Percentiles rank a stretch among this genome's conserved stretches.
Evolutionary conservation across 1,139 yeast genomes (phyloP).

Genomic region (Taphrina pruni): DNA sequence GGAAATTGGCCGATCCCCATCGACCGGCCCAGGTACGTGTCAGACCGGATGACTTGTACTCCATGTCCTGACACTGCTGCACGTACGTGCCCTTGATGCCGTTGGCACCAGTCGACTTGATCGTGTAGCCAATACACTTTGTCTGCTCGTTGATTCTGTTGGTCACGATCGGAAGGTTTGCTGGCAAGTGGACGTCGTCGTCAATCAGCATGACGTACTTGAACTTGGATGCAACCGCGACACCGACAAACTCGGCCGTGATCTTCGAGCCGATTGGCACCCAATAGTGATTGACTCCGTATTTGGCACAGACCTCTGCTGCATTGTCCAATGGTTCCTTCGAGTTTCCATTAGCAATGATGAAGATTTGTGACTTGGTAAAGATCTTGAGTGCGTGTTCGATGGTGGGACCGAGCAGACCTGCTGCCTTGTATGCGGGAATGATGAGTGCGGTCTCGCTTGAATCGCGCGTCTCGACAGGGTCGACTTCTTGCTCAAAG

Average conservation of each 20-base stretch:
- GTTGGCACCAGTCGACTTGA: slow-evolving; percentile 33
- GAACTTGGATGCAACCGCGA: slow-evolving; percentile 22
- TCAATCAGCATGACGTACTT: slow-evolving; percentile 36
- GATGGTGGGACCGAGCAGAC: slow-evolving; percentile 20
- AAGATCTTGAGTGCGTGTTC: slow-evolving; percentile 31
- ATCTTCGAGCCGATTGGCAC: slow-evolving; percentile 32
- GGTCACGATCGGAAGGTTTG: slow-evolving; percentile 21
- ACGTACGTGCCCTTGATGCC: slow-evolving; percentile 28
- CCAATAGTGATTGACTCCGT: slow-evolving; percentile 35
- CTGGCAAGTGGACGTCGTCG: slow-evolving; percentile 32
- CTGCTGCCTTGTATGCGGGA: slow-evolving; percentile 36
- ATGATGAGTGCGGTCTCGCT: slow-evolving; percentile 26
- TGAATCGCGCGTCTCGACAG: slow-evolving; percentile 20
- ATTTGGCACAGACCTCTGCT: slow-evolving; percentile 29
- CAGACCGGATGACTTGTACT: slow-evolving; percentile 29
- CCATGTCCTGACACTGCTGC: slow-evolving; percentile 38
- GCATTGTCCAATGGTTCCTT: slow-evolving; percentile 23
- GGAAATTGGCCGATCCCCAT: slow-evolving; percentile 22
- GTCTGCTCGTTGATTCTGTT: slow-evolving; percentile 11
- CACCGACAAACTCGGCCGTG: slow-evolving; percentile 24
- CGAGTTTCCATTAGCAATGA: slow-evolving; percentile 29
- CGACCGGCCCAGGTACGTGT: slow-evolving; percentile 15
- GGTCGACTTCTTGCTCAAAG: slow-evolving; percentile 32
- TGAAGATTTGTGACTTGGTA: slow-evolving; percentile 23
- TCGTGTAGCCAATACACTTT: slow-evolving; percentile 30